A percentile compares a stretch with the other conserved stretches of the same genome.
phyloP scores from a whole-genome alignment of 768 basidiomycete species.

The Symmetrospora coprosmae region DNA sequence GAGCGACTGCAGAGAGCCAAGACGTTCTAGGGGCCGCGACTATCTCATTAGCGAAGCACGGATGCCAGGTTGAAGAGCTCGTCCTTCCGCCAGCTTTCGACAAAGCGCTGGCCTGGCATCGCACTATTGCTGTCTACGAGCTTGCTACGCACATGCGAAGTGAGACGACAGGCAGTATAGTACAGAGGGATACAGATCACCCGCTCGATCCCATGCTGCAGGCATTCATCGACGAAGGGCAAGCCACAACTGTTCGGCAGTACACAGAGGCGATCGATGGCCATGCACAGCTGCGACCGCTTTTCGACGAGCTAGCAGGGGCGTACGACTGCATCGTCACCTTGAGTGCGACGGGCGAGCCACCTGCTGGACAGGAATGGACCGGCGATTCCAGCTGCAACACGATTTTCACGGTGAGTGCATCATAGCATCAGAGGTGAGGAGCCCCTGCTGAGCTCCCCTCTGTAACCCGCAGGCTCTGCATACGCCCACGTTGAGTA shows the following conservation, averaged over 20 bases:
- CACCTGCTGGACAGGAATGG: constrained; percentile 28
- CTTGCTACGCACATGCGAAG: background rate
- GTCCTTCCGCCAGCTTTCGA: constrained; percentile 33
- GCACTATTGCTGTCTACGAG: constrained; percentile 4
- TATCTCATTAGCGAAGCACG: constrained; percentile 25
- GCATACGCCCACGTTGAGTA: constrained; percentile 24
- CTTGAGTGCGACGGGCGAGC: constrained; percentile 33
- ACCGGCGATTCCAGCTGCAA: constrained; percentile 25
- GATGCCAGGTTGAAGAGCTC: constrained; percentile 32
- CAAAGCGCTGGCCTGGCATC: background rate
- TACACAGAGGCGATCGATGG: constrained; percentile 33
- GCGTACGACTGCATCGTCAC: constrained; percentile 34
- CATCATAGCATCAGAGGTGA: too few species aligned
- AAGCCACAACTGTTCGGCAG: constrained; percentile 21
- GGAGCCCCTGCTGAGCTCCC: background rate
- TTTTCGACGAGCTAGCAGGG: constrained; percentile 33
- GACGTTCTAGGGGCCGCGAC: constrained; percentile 28
- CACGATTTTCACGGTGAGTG: background rate
- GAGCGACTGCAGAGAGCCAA: constrained; percentile 22
- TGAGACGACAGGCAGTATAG: too few species aligned
- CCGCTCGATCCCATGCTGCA: constrained; percentile 21
- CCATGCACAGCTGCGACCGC: constrained; percentile 31
- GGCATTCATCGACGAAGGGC: constrained; percentile 24
- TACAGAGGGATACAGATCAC: background rate
- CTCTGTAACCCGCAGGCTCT: background rate